Evolutionary conservation across 345 rosid genomes (phyloP), one percentile per base, ranked within the genome.

Genomic region (Bruguiera parviflora): DNA sequence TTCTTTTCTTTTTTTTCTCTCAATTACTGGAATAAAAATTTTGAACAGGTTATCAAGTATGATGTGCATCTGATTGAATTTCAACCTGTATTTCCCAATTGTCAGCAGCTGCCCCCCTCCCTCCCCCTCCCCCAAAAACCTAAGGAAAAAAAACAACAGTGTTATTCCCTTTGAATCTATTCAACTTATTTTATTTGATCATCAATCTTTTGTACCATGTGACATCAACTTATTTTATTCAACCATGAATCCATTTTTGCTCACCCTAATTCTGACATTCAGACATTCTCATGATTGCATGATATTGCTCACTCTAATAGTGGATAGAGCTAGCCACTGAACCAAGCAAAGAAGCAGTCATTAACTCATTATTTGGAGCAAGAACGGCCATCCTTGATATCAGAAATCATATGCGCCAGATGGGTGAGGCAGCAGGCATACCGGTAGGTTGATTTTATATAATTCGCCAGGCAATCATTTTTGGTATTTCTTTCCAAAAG

Each of bases 391-490:
- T 95, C 94, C 80, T 87, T 64, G 74, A 73, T 68, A 87, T 95
- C 82, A 87, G 97, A 84, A 64, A 66, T 73, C 84, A 79, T 71
- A 87, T 91, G 96, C 87, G 85, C 65, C 86, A 66, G 66, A 88
- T 94, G 92, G 99, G 99, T 21, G 85, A 89, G 82, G 89, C 90
- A 73, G 97, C 96, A 49, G 86, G 85, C 68, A 84, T 94, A 63
- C 96, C 97, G 55, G 98, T 91, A 80, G 21, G 86, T 71, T 62
- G 16, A 22, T 52, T 67, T 56, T 8, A 35, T 61, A 28, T 18
- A 51, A 27, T 27, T 53, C 3, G 35, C 10, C 1, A 19, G 62
- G 53, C 13, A 15, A 22, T 22, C 4, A 33, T 33, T 65, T 65
- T 43, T 24, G 27, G 18, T 55, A 7, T 18, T 16, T 18, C 49